Evolutionary conservation across 129 eudicot genomes (phyloP).

Genomic region (Artemisia annua): DNA sequence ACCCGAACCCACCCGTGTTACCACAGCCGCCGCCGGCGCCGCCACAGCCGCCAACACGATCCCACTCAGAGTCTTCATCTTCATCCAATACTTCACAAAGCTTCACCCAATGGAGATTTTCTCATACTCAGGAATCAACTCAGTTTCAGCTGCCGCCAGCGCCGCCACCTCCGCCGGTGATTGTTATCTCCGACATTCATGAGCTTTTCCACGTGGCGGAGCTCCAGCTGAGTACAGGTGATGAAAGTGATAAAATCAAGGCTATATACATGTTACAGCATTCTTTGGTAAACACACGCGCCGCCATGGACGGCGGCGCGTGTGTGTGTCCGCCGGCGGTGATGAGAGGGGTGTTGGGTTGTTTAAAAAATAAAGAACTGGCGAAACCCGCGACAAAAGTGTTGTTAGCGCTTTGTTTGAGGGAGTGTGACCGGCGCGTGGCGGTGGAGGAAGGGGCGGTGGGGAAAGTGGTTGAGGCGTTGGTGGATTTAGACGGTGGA

Average conservation of each 20-base stretch:
- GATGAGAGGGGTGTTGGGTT: conserved; percentile 55
- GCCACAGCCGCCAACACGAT: conserved; percentile 32
- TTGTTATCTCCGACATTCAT: conserved; percentile 32
- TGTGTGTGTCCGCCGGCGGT: conserved; percentile 56
- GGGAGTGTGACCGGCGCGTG: conserved; percentile 59
- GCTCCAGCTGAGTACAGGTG: conserved; percentile 60
- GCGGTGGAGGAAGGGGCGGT: conserved; percentile 90
- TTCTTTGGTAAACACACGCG: conserved; percentile 55
- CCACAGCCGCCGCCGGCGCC: conserved; percentile 29
- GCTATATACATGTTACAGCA: conserved; percentile 71
- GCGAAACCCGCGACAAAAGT: conserved; percentile 73
- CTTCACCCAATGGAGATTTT: conserved; percentile 89
- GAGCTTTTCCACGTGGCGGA: conserved; percentile 86
- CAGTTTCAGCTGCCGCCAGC: neutral
- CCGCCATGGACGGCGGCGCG: conserved; percentile 33
- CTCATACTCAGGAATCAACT: conserved; percentile 38
- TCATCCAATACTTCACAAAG: conserved; percentile 89
- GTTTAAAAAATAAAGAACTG: conserved; percentile 37
- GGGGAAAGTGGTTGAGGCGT: conserved; percentile 77
- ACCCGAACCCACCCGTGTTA: conserved; percentile 43
- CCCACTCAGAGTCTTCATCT: conserved; percentile 69
- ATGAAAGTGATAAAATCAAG: conserved; percentile 38
- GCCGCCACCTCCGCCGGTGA: conserved; percentile 36
- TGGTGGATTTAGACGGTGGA: conserved; percentile 63
- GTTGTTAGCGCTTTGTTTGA: conserved; percentile 64